Conservation (phyloP, 192 early-diverging fungal species). For the Glomus cerebriforme region DNA sequence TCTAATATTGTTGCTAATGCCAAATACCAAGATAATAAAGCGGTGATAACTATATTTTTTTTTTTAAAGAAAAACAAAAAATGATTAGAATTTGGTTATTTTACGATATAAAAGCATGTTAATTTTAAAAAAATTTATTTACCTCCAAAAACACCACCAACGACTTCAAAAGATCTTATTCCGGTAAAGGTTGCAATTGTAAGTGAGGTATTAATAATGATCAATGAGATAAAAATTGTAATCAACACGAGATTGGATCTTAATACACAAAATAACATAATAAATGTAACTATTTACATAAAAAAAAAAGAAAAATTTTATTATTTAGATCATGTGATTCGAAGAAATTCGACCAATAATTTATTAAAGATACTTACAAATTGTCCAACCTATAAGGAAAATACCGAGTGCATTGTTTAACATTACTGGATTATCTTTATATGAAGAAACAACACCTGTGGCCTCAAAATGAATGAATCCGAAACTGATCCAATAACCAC, state of each 20-base stretch:
- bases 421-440: constrained; percentile 33
- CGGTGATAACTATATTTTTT: constrained; percentile 61
- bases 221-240: constrained; percentile 64
- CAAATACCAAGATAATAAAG: constrained; percentile 74
- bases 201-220: constrained; percentile 69
- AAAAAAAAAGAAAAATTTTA: not conserved
- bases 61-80: not conserved
- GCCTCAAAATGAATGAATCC: constrained; percentile 60
- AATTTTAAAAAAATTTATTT: not conserved
- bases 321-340: not conserved
- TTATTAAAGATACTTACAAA: constrained; percentile 9
- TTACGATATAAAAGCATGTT: not conserved
- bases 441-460: constrained; percentile 53
- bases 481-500: constrained; percentile 69
- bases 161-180: not conserved
- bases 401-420: constrained; percentile 56
- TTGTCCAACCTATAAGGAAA: constrained; percentile 54
- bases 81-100: not conserved
- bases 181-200: constrained; percentile 62
- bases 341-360: too few species aligned
- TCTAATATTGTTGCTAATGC: constrained; percentile 60
- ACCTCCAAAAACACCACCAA: constrained; percentile 69
- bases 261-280: constrained; percentile 66
- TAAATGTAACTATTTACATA: constrained; percentile 49
- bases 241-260: constrained; percentile 65